Conservation (phyloP, 2,329 filamentous ascomycete species). For the Microcyclosporella mali region DNA sequence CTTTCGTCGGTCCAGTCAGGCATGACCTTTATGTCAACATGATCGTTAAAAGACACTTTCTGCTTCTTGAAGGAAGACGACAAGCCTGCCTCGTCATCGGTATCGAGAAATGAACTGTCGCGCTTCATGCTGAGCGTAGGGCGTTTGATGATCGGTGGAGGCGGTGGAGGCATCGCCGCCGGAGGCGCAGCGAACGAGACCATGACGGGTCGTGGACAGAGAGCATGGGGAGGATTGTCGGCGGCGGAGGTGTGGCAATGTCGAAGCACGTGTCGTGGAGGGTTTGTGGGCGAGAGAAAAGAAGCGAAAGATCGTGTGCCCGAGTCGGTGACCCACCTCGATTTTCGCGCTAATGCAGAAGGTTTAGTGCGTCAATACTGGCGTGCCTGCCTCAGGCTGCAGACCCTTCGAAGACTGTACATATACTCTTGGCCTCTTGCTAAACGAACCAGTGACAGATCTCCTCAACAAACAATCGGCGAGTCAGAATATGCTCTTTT, state of each 20-base stretch:
- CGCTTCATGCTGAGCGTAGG: constrained; percentile 32
- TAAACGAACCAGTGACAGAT: too few species aligned
- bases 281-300: not conserved
- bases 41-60: constrained; percentile 45
- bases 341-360: too few species aligned
- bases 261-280: not conserved
- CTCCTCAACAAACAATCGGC: too few species aligned
- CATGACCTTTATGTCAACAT: constrained; percentile 42
- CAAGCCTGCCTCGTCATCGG: constrained; percentile 31
- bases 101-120: constrained; percentile 33
- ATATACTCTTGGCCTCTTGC: too few species aligned
- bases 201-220: constrained; percentile 20
- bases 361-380: too few species aligned
- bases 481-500: too few species aligned
- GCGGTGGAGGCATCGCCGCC: constrained; percentile 30
- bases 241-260: not conserved
- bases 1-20: constrained; percentile 48
- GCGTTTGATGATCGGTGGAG: constrained; percentile 26
- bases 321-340: too few species aligned
- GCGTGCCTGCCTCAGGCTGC: too few species aligned
- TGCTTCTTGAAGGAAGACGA: constrained; percentile 39
- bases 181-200: constrained; percentile 29
- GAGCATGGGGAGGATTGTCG: constrained; percentile 4
- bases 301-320: too few species aligned
- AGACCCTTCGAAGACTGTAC: too few species aligned